A percentile compares a stretch with the other conserved stretches of the same genome.
Evolutionary conservation across 306 rosid genomes (phyloP).

Genomic region (Vachellia pachyceras): DNA sequence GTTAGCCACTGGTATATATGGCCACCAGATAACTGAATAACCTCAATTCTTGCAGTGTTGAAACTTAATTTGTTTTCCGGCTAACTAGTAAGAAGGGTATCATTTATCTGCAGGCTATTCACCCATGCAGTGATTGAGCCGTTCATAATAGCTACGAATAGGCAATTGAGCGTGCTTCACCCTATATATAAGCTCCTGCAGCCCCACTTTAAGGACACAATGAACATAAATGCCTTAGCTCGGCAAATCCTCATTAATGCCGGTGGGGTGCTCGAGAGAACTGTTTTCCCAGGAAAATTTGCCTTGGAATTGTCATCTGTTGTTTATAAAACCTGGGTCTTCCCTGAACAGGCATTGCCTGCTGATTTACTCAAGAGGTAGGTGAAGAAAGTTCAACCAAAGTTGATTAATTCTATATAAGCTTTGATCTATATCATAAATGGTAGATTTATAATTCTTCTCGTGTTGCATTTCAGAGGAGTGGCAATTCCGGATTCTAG

Average conservation of each 20-base stretch:
- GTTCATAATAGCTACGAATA: slow-evolving; percentile 78
- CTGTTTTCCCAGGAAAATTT: slow-evolving; percentile 82
- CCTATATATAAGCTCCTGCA: slow-evolving; percentile 85
- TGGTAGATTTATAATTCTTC: background rate
- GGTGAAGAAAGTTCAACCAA: slow-evolving; percentile 12
- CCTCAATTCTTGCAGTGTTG: background rate
- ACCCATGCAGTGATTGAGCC: slow-evolving; percentile 98
- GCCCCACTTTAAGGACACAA: slow-evolving; percentile 89
- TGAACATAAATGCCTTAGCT: slow-evolving; percentile 91
- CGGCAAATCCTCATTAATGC: slow-evolving; percentile 91
- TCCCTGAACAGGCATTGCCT: slow-evolving; percentile 83
- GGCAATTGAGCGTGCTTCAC: slow-evolving; percentile 82
- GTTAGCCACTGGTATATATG: slow-evolving; percentile 87
- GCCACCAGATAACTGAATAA: background rate
- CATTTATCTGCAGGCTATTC: slow-evolving; percentile 64
- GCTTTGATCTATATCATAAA: background rate
- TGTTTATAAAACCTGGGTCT: slow-evolving; percentile 77
- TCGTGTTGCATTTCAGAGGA: slow-evolving; percentile 60
- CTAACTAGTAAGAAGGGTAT: slow-evolving; percentile 19
- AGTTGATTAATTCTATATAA: background rate
- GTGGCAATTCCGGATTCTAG: slow-evolving; percentile 66
- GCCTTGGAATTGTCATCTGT: slow-evolving; percentile 85
- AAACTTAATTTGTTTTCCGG: background rate
- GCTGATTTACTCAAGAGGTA: slow-evolving; percentile 82
- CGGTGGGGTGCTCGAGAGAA: slow-evolving; percentile 83